Evolutionary conservation across 805 yeast species (phyloP).

Genomic region (Metschnikowia aberdeeniae): DNA sequence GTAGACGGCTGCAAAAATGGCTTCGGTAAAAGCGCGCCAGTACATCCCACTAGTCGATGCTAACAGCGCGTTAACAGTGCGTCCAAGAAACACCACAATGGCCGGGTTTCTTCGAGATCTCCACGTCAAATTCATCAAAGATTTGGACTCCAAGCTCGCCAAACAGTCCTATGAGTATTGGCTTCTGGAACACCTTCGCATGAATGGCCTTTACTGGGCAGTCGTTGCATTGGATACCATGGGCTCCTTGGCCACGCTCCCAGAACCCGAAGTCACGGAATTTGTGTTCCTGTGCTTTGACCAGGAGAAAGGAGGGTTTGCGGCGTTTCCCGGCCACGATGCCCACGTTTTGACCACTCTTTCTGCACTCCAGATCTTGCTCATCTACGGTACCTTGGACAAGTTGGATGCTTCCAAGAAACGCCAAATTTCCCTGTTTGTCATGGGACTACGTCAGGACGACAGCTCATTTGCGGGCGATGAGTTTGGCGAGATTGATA

Average conservation of each 20-base stretch:
- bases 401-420: constrained; percentile 25
- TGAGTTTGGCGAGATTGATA: constrained; percentile 85
- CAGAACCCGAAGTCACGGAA: constrained; percentile 56
- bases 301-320: constrained; percentile 69
- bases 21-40: too few species aligned
- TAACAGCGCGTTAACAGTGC: too few species aligned
- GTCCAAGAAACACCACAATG: not conserved
- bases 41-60: not conserved
- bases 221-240: constrained; percentile 67
- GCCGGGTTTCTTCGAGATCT: constrained; percentile 8
- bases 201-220: constrained; percentile 97
- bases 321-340: constrained; percentile 86
- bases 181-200: constrained; percentile 82
- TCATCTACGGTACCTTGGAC: constrained; percentile 54
- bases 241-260: constrained; percentile 49
- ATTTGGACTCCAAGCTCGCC: constrained; percentile 31
- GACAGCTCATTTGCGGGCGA: constrained; percentile 89
- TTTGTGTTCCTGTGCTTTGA: constrained; percentile 70
- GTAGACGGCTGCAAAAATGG: too few species aligned
- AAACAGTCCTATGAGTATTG: constrained; percentile 69
- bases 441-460: constrained; percentile 43
- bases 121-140: constrained; percentile 34
- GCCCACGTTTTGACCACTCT: constrained; percentile 81
- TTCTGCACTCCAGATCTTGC: constrained; percentile 78
- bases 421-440: constrained; percentile 26